Evolutionary conservation across 768 basidiomycete species (phyloP).

Genomic region (Dioszegia aurantiaca): DNA sequence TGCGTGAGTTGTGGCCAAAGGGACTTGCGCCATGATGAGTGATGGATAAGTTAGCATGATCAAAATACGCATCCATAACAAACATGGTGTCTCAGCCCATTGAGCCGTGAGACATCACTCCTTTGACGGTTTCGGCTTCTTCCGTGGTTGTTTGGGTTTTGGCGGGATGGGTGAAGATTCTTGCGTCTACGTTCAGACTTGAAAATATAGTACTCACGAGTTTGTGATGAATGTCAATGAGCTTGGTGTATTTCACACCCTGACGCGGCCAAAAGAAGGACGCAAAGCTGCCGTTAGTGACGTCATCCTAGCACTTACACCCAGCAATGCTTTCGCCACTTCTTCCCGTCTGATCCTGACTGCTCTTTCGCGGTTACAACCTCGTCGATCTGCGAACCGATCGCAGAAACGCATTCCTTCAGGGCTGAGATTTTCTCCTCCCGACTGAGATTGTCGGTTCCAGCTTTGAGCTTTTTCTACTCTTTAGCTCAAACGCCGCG

Average conservation of each 20-base stretch:
- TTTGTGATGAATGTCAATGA: conserved; percentile 93
- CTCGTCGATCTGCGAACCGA: conserved; percentile 83
- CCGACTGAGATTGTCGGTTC: conserved; percentile 86
- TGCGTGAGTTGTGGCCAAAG: conserved; percentile 1
- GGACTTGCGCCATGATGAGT: conserved; percentile 3
- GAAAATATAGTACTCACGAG: conserved; percentile 58
- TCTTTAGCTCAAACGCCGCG: background rate
- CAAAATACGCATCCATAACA: conserved; percentile 1
- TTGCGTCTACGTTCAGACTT: conserved; percentile 17
- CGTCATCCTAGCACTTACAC: conserved; percentile 62
- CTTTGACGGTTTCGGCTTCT: conserved; percentile 19
- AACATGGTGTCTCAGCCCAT: no score
- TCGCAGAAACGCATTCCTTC: conserved; percentile 90
- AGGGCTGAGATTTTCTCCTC: conserved; percentile 94
- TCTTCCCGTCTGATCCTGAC: conserved; percentile 74
- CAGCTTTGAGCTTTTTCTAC: conserved; percentile 91
- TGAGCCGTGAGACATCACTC: background rate
- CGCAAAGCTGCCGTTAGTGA: conserved; percentile 64
- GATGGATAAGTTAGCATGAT: background rate
- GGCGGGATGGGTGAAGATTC: conserved; percentile 26
- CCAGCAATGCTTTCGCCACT: conserved; percentile 95
- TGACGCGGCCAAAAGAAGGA: conserved; percentile 97
- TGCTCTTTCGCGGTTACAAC: conserved; percentile 73
- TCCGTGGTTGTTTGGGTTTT: conserved; percentile 25
- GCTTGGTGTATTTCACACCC: conserved; percentile 78